Evolutionary conservation across 2,329 filamentous ascomycete genomes (phyloP), one percentile per base, ranked within the genome.

Genomic region (Hypoxylon sp.): DNA sequence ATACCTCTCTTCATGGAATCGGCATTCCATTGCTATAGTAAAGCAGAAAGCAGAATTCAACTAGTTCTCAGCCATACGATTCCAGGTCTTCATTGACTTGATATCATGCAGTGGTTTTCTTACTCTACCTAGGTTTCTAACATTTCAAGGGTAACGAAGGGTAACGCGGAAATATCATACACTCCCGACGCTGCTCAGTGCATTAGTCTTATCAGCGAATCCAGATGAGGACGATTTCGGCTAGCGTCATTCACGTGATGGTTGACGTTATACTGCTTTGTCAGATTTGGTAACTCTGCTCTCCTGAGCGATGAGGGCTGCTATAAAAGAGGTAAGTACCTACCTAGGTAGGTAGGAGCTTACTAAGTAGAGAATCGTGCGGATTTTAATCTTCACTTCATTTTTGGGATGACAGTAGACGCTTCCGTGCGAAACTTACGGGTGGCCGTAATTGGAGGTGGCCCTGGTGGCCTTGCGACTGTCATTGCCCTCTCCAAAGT

Each of bases 401-500:
- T 47, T 22, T 26, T 22, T 10, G 61, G 7, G 6, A 72, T 72
- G 71, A 70, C 70, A 17, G 68, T 71, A 20, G 52, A 69, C 22
- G 10, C 47, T 6, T 52, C 68, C 15, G 8, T 28, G n/a, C 65
- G 56, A 19, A 62, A 65, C 28, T 52, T 72, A 20, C 66, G 62
- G 1, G 69, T 73, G n/a, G 71, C 71, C 17, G 59, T 73, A 4
- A 61, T 73, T 24, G 71, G 71, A 6, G 69, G 70, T 19, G 70
- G 71, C 1, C 71, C 71, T 1, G 70, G 71, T 1, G 70, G 71
- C 0, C 61, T 84, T 0, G 80, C 75, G 6, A 76, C 80, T 1
- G 81, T 80, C 3, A 82, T 84, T 50, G 80, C 79, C 1, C 70
- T 84, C 0, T 79, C 77, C 0, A 68, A 75, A 39, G 67, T 82